Evolutionary conservation across 805 yeast species (phyloP).

Genomic region (Ogataea parapolymorpha): DNA sequence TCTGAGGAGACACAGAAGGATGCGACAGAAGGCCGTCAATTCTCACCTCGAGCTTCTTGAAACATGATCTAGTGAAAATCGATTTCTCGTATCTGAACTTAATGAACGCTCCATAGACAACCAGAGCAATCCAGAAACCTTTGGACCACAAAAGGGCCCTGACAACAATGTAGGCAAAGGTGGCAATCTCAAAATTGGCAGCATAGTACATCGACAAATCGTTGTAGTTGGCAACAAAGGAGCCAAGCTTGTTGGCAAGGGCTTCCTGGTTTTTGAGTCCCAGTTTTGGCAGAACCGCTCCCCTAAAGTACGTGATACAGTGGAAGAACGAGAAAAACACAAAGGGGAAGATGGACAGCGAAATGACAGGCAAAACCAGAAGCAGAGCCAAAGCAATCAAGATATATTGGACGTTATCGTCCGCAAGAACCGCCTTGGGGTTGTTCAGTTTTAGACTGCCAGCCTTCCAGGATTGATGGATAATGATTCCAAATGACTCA

Average conservation of each 20-base stretch:
- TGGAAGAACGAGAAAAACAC: slow-evolving; percentile 79
- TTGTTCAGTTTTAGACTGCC: slow-evolving; percentile 25
- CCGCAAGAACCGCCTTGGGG: slow-evolving; percentile 36
- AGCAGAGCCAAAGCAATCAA: slow-evolving; percentile 52
- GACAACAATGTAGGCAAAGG: slow-evolving; percentile 27
- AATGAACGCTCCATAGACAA: slow-evolving; percentile 59
- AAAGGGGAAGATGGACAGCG: slow-evolving; percentile 69
- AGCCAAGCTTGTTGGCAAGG: slow-evolving; percentile 30
- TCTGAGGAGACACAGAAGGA: slow-evolving; percentile 49
- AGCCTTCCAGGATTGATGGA: slow-evolving; percentile 53
- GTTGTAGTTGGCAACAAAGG: slow-evolving; percentile 51
- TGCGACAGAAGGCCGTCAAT: slow-evolving; percentile 51
- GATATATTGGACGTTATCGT: slow-evolving; percentile 57
- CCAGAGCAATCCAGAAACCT: slow-evolving; percentile 58
- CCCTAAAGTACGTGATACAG: slow-evolving; percentile 64
- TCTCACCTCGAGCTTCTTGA: slow-evolving; percentile 68
- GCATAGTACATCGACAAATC: slow-evolving; percentile 57
- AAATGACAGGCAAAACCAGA: slow-evolving; percentile 54
- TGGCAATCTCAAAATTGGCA: slow-evolving; percentile 49
- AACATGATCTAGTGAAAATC: slow-evolving; percentile 56
- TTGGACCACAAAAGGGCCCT: slow-evolving; percentile 52
- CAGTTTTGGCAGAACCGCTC: slow-evolving; percentile 63
- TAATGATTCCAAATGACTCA: slow-evolving; percentile 71
- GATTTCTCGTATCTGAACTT: slow-evolving; percentile 78
- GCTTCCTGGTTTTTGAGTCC: slow-evolving; percentile 26